Evolutionary conservation across 306 rosid species (phyloP).

Genomic region (Glycine soja): DNA sequence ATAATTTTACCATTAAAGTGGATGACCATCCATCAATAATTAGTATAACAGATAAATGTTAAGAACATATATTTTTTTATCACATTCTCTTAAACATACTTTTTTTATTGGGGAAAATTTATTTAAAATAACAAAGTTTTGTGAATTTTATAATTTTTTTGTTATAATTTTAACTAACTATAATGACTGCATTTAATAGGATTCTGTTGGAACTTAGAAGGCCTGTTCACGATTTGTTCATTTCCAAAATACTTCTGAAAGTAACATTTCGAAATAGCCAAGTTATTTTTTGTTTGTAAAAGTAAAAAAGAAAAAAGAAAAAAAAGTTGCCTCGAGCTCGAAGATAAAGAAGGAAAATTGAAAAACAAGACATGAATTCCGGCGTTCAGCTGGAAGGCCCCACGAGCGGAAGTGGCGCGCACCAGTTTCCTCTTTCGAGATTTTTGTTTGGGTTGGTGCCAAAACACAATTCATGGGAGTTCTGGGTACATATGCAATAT

Average conservation of each 20-base stretch:
- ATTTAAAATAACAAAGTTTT: no score
- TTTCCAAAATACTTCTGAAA: neutral
- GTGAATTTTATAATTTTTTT: no score
- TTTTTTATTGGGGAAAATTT: no score
- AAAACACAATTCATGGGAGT: neutral
- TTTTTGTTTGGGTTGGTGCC: neutral
- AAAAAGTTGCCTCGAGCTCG: neutral
- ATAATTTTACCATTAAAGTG: no score
- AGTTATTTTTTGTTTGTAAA: neutral
- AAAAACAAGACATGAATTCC: neutral
- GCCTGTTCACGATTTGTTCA: no score
- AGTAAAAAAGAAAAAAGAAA: neutral
- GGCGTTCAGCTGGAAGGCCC: slow-evolving; percentile 11
- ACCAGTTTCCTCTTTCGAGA: neutral
- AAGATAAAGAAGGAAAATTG: neutral
- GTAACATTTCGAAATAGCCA: neutral
- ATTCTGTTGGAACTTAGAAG: no score
- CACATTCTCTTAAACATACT: no score
- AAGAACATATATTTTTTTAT: no score
- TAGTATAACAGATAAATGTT: no score
- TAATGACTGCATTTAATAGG: no score
- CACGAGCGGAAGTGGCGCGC: slow-evolving; percentile 28
- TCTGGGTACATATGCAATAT: neutral
- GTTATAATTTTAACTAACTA: no score
- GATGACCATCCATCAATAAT: no score